These are phyloP conservation scores for Suhomyces bokatorum DNA, from an alignment of 1,139 yeast genomes.

Conservation along the genomic window DNA sequence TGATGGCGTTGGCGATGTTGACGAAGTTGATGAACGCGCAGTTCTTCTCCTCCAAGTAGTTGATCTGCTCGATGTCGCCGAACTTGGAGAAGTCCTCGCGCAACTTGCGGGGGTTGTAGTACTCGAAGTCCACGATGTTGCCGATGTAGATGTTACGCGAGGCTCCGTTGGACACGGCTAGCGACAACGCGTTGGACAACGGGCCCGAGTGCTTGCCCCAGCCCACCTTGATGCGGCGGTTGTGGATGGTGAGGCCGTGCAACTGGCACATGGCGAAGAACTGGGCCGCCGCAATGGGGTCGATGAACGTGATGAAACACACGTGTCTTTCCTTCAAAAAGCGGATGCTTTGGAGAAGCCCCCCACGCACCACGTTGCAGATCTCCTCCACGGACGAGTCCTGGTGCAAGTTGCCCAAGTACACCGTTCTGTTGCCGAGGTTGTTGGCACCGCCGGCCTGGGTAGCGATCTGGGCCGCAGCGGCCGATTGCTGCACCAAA, in stretches of 20 bases:
- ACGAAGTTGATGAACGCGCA: conserved; percentile 83
- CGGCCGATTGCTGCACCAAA: conserved; percentile 65
- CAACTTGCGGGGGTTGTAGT: conserved; percentile 58
- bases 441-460: conserved; percentile 77
- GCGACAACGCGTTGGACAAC: conserved; percentile 71
- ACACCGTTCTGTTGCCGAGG: conserved; percentile 88
- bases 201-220: conserved; percentile 98
- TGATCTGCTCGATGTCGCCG: conserved; percentile 82
- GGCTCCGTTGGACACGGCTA: conserved; percentile 94
- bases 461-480: conserved; percentile 73
- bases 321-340: conserved; percentile 80
- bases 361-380: conserved; percentile 93
- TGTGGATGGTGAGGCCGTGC: conserved; percentile 79
- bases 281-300: conserved; percentile 90
- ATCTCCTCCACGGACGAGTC: conserved; percentile 88
- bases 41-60: conserved; percentile 73
- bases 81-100: conserved; percentile 65
- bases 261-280: conserved; percentile 85
- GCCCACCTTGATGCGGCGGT: conserved; percentile 80
- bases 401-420: conserved; percentile 82
- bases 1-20: conserved; percentile 79
- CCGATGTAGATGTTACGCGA: conserved; percentile 91
- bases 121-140: conserved; percentile 46
- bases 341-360: conserved; percentile 72
- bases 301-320: conserved; percentile 89